These are phyloP conservation scores for Pseudoneurospora amorphoporcata DNA, from an alignment of 495 filamentous ascomycete genomes.

Conservation along the genomic window DNA sequence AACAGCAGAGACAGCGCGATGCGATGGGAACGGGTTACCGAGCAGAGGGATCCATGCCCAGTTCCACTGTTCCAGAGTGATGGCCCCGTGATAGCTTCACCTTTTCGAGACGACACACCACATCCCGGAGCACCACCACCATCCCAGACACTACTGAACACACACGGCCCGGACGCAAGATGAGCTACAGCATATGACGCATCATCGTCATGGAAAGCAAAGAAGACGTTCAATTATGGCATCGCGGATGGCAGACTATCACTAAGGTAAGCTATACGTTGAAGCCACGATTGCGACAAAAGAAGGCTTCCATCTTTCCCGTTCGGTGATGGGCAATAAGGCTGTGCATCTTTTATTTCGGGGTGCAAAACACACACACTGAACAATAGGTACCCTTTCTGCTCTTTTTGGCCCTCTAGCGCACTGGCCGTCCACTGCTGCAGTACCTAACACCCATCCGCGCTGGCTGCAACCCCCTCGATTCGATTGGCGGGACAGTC, in stretches of 20 bases:
- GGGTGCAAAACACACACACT: neutral
- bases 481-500: neutral
- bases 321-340: conserved; percentile 11
- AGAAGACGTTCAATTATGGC: neutral
- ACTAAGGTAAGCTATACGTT: conserved; percentile 7
- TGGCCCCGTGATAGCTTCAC: neutral
- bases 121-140: neutral
- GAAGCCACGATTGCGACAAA: conserved; percentile 16
- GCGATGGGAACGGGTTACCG: neutral
- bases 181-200: neutral
- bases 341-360: conserved; percentile 27
- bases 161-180: neutral
- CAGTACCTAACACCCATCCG: neutral
- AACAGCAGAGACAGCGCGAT: neutral
- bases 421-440: neutral
- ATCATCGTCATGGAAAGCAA: neutral
- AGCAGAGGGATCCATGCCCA: neutral
- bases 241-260: neutral
- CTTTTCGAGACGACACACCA: neutral
- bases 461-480: neutral
- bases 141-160: neutral
- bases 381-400: neutral
- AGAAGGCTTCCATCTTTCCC: neutral
- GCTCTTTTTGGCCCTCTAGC: neutral
- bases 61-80: neutral